phyloP scores from a whole-genome alignment of 1,284 basidiomycete genomes.

The Cryptococcus floricola region DNA sequence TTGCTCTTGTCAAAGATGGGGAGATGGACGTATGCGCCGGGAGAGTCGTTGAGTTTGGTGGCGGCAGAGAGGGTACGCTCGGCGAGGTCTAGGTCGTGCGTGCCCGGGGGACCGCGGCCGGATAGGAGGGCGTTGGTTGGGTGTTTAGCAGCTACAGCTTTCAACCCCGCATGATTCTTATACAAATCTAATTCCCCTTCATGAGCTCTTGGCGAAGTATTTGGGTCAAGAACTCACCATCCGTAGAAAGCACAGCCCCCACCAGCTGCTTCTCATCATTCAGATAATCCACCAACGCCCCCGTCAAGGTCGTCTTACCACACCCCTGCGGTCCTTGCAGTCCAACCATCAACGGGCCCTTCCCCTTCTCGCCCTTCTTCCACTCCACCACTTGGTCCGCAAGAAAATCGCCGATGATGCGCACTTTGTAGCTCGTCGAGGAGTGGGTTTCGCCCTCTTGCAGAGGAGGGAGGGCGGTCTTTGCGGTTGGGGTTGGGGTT shows the following conservation, averaged over 20 bases:
- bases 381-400: conserved; percentile 21
- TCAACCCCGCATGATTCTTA: conserved; percentile 28
- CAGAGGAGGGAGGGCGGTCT: conserved; percentile 11
- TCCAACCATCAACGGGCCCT: conserved; percentile 31
- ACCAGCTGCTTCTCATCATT: conserved; percentile 13
- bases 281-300: conserved; percentile 27
- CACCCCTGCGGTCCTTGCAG: conserved; percentile 36
- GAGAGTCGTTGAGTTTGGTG: conserved; percentile 14
- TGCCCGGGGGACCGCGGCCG: conserved; percentile 45
- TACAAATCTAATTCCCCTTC: conserved; percentile 31
- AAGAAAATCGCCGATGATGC: conserved; percentile 35
- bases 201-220: neutral
- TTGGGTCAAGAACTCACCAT: conserved; percentile 20
- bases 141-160: conserved; percentile 25
- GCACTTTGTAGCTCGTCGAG: conserved; percentile 36
- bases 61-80: conserved; percentile 10
- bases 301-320: conserved; percentile 41
- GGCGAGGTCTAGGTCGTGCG: conserved; percentile 37
- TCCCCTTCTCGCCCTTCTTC: neutral
- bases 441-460: conserved; percentile 24
- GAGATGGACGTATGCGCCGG: conserved; percentile 53
- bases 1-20: conserved; percentile 86
- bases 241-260: conserved; percentile 35
- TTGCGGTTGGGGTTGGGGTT: neutral
- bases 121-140: conserved; percentile 35